Evolutionary conservation across 2,329 filamentous ascomycete genomes (phyloP).

Genomic region (Aspergillus sp.): DNA sequence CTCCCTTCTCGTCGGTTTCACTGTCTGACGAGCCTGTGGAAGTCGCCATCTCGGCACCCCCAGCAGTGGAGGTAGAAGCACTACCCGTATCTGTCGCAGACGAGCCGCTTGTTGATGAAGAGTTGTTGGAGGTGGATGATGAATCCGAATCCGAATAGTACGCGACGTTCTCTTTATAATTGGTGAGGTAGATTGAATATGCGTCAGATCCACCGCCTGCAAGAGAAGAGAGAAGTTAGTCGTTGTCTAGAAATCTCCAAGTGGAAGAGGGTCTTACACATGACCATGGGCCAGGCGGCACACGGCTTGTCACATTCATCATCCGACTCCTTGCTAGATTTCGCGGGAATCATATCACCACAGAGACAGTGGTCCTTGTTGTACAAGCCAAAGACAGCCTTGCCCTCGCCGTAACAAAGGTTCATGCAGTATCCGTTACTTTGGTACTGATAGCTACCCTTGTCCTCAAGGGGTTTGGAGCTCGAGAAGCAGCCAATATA

Average conservation of each 20-base stretch:
- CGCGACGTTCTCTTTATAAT: conserved; percentile 42
- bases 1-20: conserved; percentile 19
- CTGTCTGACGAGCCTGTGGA: conserved; percentile 27
- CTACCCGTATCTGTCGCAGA: conserved; percentile 21
- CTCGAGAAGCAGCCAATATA: conserved; percentile 54
- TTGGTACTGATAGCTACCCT: conserved; percentile 53
- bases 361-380: conserved; percentile 69
- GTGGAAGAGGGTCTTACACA: conserved; percentile 56
- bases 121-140: conserved; percentile 33
- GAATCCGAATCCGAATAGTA: conserved; percentile 15
- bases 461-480: conserved; percentile 47
- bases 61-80: conserved; percentile 19
- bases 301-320: conserved; percentile 66
- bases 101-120: conserved; percentile 32
- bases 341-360: conserved; percentile 66
- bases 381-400: conserved; percentile 63
- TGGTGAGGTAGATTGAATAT: conserved; percentile 55
- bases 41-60: conserved; percentile 38
- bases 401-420: conserved; percentile 48
- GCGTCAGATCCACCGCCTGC: conserved; percentile 58
- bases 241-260: conserved; percentile 20
- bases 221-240: conserved; percentile 6
- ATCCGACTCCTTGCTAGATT: conserved; percentile 54
- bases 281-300: conserved; percentile 60
- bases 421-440: conserved; percentile 56